These are phyloP conservation scores for Coniochaeta hoffmannii DNA, from an alignment of 2,329 filamentous ascomycete genomes.

Conservation along the genomic window DNA sequence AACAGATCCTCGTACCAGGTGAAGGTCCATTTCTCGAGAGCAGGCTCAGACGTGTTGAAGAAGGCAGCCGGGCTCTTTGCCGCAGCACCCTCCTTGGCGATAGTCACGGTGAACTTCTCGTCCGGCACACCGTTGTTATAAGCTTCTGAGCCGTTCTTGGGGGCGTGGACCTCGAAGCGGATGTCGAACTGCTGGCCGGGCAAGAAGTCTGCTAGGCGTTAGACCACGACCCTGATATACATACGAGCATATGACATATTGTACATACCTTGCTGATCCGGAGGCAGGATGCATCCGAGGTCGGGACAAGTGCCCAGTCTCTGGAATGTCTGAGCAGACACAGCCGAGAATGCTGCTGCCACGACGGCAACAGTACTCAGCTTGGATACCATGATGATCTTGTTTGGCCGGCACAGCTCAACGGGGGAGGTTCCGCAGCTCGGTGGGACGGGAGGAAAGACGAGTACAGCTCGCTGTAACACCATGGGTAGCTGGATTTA, in stretches of 20 bases:
- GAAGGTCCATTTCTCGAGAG: constrained; percentile 75
- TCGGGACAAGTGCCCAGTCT: constrained; percentile 51
- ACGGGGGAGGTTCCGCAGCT: neutral
- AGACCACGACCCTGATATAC: neutral
- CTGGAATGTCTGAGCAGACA: constrained; percentile 51
- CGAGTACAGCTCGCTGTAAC: neutral
- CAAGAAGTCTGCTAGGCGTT: constrained; percentile 53
- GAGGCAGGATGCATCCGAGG: constrained; percentile 53
- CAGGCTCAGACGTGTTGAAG: constrained; percentile 63
- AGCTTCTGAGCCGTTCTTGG: constrained; percentile 75
- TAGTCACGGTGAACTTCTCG: constrained; percentile 67
- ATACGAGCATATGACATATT: neutral
- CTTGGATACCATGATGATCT: constrained; percentile 13
- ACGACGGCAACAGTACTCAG: constrained; percentile 16
- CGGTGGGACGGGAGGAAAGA: neutral
- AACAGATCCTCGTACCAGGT: constrained; percentile 82
- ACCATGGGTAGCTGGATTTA: neutral
- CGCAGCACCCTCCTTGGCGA: constrained; percentile 55
- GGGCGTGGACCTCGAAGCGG: constrained; percentile 74
- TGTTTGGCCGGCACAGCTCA: neutral
- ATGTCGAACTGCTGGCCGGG: constrained; percentile 81
- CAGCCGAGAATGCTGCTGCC: constrained; percentile 29
- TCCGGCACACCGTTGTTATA: constrained; percentile 62
- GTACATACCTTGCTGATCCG: constrained; percentile 45
- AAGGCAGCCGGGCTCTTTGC: constrained; percentile 52